A percentile compares a stretch with the other conserved stretches of the same genome.
Conservation (phyloP, 768 basidiomycete genomes). For the Hortiboletus flavorubellus region DNA sequence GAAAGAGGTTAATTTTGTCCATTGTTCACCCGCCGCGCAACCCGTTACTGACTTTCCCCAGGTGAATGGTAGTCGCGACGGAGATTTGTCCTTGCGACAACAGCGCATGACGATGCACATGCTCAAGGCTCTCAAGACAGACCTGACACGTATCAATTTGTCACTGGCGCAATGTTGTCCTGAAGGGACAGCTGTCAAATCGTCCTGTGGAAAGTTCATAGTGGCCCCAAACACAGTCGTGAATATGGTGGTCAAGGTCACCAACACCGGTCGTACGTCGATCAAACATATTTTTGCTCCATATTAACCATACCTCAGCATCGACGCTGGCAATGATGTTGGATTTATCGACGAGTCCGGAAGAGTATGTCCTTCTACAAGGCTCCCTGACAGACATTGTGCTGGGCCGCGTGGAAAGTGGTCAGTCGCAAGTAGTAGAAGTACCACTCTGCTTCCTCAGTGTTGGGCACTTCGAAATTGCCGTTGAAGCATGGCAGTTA, state of each 20-base stretch:
- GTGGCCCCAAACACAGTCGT: slow-evolving; percentile 62
- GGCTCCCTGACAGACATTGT: slow-evolving; percentile 60
- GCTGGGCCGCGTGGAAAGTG: slow-evolving; percentile 58
- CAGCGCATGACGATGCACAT: slow-evolving; percentile 77
- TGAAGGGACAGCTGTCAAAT: slow-evolving; percentile 16
- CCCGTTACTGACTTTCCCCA: slow-evolving; percentile 30
- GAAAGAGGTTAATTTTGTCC: slow-evolving; percentile 64
- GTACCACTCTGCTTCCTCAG: slow-evolving; percentile 71
- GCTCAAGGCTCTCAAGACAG: slow-evolving; percentile 72
- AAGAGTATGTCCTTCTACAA: slow-evolving; percentile 66
- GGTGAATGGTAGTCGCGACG: slow-evolving; percentile 76
- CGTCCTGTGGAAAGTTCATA: slow-evolving; percentile 40
- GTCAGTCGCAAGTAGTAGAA: slow-evolving; percentile 49
- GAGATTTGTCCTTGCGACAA: slow-evolving; percentile 72
- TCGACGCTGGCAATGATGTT: slow-evolving; percentile 50
- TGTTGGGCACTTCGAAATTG: slow-evolving; percentile 56
- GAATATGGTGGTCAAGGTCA: slow-evolving; percentile 52
- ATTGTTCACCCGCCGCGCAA: neutral
- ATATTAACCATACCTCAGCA: slow-evolving; percentile 36
- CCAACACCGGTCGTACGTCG: slow-evolving; percentile 65
- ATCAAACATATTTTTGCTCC: neutral
- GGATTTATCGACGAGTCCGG: slow-evolving; percentile 54
- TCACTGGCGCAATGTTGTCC: slow-evolving; percentile 38
- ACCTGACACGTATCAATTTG: slow-evolving; percentile 60
- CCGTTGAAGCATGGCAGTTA: slow-evolving; percentile 34